phyloP scores from a whole-genome alignment of 2,329 filamentous ascomycete species.

The Hypomyces perniciosus region DNA sequence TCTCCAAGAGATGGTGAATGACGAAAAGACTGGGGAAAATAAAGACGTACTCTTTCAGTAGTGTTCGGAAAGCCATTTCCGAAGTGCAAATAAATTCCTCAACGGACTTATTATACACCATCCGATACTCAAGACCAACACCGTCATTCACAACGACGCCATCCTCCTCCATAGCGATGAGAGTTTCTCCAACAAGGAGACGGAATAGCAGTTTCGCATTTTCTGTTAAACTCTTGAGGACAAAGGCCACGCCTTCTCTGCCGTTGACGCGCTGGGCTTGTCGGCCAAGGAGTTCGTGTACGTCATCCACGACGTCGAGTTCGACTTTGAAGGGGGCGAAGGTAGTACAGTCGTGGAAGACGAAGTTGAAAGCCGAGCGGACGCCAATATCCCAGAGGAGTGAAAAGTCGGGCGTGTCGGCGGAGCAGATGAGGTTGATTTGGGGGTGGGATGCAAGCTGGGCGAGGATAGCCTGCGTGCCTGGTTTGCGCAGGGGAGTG shows the following conservation, averaged over 20 bases:
- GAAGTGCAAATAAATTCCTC: conserved; percentile 97
- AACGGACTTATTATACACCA: conserved; percentile 89
- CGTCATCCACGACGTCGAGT: conserved; percentile 80
- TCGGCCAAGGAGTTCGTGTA: conserved; percentile 79
- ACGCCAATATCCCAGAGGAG: conserved; percentile 84
- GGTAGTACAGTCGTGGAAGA: conserved; percentile 92
- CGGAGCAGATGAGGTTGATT: conserved; percentile 70
- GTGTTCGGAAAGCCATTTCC: conserved; percentile 88
- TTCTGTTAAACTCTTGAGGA: conserved; percentile 82
- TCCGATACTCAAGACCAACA: conserved; percentile 78
- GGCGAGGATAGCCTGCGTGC: conserved; percentile 66
- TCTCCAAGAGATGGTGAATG: neutral
- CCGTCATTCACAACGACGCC: conserved; percentile 39
- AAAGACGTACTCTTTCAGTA: conserved; percentile 75
- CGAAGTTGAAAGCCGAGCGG: conserved; percentile 76
- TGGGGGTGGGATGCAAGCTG: conserved; percentile 67
- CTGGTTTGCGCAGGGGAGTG: conserved; percentile 62
- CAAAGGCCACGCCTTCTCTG: conserved; percentile 85
- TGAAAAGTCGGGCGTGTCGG: conserved; percentile 81
- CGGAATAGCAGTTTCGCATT: conserved; percentile 86
- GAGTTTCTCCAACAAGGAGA: conserved; percentile 76
- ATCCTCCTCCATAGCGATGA: conserved; percentile 64
- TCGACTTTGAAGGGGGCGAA: conserved; percentile 69
- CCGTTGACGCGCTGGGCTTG: conserved; percentile 76
- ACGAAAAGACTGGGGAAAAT: neutral